Evolutionary conservation across 129 eudicot genomes (phyloP), one percentile per base, ranked within the genome.

Genomic region (Escallonia rubra): DNA sequence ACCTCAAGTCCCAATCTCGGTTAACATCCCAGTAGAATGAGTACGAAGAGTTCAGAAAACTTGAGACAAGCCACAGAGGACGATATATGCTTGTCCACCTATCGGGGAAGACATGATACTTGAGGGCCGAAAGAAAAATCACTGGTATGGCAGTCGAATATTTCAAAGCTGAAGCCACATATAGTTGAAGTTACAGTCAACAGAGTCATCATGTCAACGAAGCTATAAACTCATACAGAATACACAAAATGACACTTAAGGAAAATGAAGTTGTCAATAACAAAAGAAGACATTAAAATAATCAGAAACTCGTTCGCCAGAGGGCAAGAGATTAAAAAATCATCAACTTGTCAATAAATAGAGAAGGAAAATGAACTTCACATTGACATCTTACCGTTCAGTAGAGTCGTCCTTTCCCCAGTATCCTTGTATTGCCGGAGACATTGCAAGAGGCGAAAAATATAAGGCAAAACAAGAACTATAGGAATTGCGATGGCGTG

Each of bases 1-100:
- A 89, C 99, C 99, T 93, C 83, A 93, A 53, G 73, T 93, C 99
- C 99, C 98, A 93, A 71, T 89, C 98, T 67, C 92, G 85, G 6
- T 86, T 84, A 49, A 93, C 74, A 72, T 93, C 98, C 98, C 98
- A 93, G 84, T 93, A 89, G 78, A 88, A 93, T 2, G 96, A 93
- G 80, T 93, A 89, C 78, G 79, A 61, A 14, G 96, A 93, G 76
- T 89, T 88, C 73, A 86, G 48, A 59, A 93, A 78, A 80, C 83
- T 65, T 10, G 98, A 89, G 15, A 86, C 73, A 66, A 93, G 90
- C 98, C 96, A 93, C 60, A 93, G 78, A 68, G 95, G 95, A 48
- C 91, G 89, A 86, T 93, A 88, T 56, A 89, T 70, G 68, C 69
- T 74, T 45, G 78, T 76, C 98, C 98, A 92, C 44, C 57, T 86